Percentiles rank a stretch among this genome's conserved stretches.
phyloP scores from a whole-genome alignment of 2,329 filamentous ascomycete genomes.

The Cladophialophora bantiana region DNA sequence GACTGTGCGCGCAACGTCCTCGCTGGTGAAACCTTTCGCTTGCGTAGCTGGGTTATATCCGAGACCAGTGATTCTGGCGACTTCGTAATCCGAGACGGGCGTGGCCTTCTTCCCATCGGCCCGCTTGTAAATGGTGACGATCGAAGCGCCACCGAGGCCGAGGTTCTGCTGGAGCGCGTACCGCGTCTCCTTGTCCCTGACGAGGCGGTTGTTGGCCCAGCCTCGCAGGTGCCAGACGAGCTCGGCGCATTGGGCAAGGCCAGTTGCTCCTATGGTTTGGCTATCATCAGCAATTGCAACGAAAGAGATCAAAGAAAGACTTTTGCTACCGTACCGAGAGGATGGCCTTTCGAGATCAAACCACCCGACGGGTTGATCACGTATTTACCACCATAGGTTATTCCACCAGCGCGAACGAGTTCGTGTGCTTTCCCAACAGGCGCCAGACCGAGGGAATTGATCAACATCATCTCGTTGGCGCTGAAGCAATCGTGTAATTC shows the following conservation, averaged over 20 bases:
- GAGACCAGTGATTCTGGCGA: conserved; percentile 71
- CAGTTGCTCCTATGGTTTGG: too few relatives aligned
- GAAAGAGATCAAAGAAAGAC: too few relatives aligned
- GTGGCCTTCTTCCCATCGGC: conserved; percentile 70
- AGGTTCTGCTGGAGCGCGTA: conserved; percentile 83
- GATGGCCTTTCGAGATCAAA: conserved; percentile 94
- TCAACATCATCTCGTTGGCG: conserved; percentile 90
- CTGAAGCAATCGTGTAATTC: conserved; percentile 98
- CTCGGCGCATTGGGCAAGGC: too few relatives aligned
- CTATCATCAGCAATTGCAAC: too few relatives aligned
- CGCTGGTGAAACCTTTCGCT: conserved; percentile 83
- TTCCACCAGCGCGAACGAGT: conserved; percentile 83
- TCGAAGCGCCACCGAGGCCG: conserved; percentile 85
- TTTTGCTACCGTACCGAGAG: conserved; percentile 57
- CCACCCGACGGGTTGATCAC: conserved; percentile 93
- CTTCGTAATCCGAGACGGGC: conserved; percentile 56
- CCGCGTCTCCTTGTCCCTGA: too few relatives aligned
- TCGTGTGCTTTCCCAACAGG: conserved; percentile 66
- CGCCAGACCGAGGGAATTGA: conserved; percentile 47
- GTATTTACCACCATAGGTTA: conserved; percentile 83
- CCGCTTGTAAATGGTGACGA: conserved; percentile 86
- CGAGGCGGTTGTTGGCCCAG: too few relatives aligned
- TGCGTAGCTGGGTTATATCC: conserved; percentile 94
- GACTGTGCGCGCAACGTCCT: conserved; percentile 71
- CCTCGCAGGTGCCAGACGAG: too few relatives aligned